phyloP scores from a whole-genome alignment of 2,329 filamentous ascomycete species.

The Fusarium napiforme region DNA sequence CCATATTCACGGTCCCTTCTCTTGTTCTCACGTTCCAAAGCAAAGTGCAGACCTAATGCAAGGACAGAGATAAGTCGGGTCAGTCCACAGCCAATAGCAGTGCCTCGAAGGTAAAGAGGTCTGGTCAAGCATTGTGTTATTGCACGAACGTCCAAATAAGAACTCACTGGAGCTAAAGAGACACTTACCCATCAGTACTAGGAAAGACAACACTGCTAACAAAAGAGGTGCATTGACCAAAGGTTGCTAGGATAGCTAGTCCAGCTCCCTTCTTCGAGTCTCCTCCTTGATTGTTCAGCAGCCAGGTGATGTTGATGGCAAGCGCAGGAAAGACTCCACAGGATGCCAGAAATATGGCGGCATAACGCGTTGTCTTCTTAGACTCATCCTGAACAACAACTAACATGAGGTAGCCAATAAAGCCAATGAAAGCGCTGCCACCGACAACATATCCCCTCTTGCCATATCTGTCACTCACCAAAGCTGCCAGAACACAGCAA shows the following conservation, averaged over 20 bases:
- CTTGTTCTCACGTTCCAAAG: slow-evolving; percentile 9
- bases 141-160: not conserved
- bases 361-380: slow-evolving; percentile 1
- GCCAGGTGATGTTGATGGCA: slow-evolving; percentile 25
- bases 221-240: slow-evolving; percentile 20
- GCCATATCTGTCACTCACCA: slow-evolving; percentile 8
- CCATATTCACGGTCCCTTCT: slow-evolving; percentile 10
- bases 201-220: slow-evolving; percentile 23
- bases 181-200: slow-evolving; percentile 1
- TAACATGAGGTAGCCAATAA: slow-evolving; percentile 11
- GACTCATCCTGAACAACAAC: slow-evolving; percentile 13
- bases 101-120: slow-evolving; percentile 10
- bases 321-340: slow-evolving; percentile 22
- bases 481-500: slow-evolving; percentile 9
- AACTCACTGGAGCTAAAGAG: rapidly evolving
- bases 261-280: slow-evolving; percentile 18
- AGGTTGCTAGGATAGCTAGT: slow-evolving; percentile 1
- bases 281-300: slow-evolving; percentile 27
- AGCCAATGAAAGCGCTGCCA: not conserved
- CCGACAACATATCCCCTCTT: slow-evolving; percentile 8
- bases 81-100: slow-evolving; percentile 20
- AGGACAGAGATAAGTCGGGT: slow-evolving; percentile 9
- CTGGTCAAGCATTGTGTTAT: not conserved
- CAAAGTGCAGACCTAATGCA: slow-evolving; percentile 9
- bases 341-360: slow-evolving; percentile 2